These are phyloP conservation scores for Pichia norvegensis DNA, from an alignment of 1,139 yeast species.

Conservation along the genomic window DNA sequence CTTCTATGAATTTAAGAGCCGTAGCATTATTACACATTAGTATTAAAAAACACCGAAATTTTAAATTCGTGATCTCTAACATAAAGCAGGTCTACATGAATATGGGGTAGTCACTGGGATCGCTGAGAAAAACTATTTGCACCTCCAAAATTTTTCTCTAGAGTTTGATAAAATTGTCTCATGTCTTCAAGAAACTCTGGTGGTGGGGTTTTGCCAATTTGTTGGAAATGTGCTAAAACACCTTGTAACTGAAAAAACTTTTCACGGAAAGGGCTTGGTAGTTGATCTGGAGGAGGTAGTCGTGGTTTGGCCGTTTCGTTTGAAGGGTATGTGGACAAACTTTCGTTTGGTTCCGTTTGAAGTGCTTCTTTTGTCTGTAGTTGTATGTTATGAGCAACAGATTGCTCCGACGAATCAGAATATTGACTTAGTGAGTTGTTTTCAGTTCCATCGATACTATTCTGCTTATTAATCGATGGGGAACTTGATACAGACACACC, in stretches of 20 bases:
- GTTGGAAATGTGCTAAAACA: conserved; percentile 12
- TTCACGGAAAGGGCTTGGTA: conserved; percentile 13
- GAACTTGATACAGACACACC: neutral
- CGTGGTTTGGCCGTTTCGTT: neutral
- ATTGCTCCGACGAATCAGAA: no score
- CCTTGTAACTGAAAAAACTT: conserved; percentile 13
- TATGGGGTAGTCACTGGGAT: no score
- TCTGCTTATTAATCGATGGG: neutral
- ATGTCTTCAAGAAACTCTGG: conserved; percentile 13
- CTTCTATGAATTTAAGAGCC: neutral
- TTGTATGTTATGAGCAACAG: no score
- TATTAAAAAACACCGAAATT: no score
- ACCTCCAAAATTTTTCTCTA: conserved; percentile 5
- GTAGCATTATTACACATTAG: neutral
- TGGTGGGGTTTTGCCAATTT: conserved; percentile 15
- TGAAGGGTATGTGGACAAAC: neutral
- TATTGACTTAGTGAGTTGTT: no score
- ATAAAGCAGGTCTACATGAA: no score
- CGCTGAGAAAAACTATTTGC: neutral
- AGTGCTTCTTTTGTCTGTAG: no score
- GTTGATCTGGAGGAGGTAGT: conserved; percentile 16
- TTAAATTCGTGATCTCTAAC: no score
- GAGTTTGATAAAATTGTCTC: conserved; percentile 11
- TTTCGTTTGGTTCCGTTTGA: neutral
- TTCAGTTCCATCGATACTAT: no score